Base-by-base conservation (phyloP, 129 eudicot genomes). In the Deinandra increscens region DNA sequence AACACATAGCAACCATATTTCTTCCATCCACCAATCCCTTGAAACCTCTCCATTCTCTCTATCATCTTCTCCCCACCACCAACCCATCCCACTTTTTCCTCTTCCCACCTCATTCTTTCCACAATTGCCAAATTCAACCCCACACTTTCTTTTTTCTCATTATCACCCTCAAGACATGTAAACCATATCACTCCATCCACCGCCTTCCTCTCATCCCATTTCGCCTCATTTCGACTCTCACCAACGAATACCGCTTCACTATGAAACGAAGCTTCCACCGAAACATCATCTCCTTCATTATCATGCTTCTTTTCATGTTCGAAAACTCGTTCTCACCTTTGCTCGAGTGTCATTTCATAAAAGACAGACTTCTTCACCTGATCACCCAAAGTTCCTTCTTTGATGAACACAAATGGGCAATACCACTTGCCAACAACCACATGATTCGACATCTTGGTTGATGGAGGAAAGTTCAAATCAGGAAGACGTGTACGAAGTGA, bases 391-490 rank as follows among this genome's bases (percentile, higher is more conserved):
- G 36, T 62, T 19, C 88, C 86, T 11, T 91, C 97, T 36, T 81
- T 80, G 13, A 90, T 71, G 45, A 90, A 90, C 74, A 87, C 64
- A 63, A 87, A 90, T 51, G 95, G 97, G 29, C 81, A 75, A 51
- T 85, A 85, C 97, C 97, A 88, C 78, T 86, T 91, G 14, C 97
- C 97, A 34, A 91, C 82, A 0, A 64, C 71, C 46, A 68, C 81
- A 2, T 68, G 36, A 7, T 75, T 53, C 7, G 90, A 81, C 70
- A 68, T 19, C 55, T 82, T 71, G 9, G 29, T 14, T 0, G 85
- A 68, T 7, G 53, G 31, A 10, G 84, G 70, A 54, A 78, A 72
- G n/a, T 66, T 74, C 4, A 80, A 45, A 6, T 66, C 72, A 3
- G 91, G 96, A 44, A 81, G 85, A 7, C 66, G 74, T 15, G 84